A percentile compares a stretch with the other conserved stretches of the same genome.
Conservation (phyloP, 2,329 filamentous ascomycete species). For the Fusarium drepaniforme region DNA sequence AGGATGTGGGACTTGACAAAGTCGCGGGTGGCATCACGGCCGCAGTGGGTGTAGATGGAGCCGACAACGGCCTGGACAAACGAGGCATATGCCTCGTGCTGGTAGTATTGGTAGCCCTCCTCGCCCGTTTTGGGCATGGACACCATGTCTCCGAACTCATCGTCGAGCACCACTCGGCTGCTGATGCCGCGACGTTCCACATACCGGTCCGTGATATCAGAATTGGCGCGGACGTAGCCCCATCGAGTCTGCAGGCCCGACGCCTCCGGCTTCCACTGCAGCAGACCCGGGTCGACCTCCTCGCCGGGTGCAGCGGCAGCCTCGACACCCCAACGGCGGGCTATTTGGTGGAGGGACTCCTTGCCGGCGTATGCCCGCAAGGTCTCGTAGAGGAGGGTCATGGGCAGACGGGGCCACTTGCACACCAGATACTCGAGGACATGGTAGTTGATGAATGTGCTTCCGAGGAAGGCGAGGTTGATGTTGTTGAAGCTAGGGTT, state of each 20-base stretch:
- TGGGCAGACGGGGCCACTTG: constrained; percentile 90
- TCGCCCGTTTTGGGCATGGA: constrained; percentile 39
- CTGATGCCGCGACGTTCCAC: constrained; percentile 76
- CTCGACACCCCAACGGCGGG: constrained; percentile 92
- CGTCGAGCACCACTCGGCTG: constrained; percentile 83
- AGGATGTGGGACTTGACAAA: constrained; percentile 91
- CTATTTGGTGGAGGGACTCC: constrained; percentile 78
- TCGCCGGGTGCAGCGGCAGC: constrained; percentile 85
- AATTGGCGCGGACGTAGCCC: constrained; percentile 66
- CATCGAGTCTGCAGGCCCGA: constrained; percentile 60
- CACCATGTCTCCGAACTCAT: constrained; percentile 81
- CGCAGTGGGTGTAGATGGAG: constrained; percentile 86
- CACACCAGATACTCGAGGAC: constrained; percentile 88
- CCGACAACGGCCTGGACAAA: constrained; percentile 89
- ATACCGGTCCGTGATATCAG: constrained; percentile 54
- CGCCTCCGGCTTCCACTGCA: constrained; percentile 78
- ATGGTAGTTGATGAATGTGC: constrained; percentile 88
- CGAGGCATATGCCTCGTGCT: constrained; percentile 77
- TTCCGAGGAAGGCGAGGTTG: constrained; percentile 83
- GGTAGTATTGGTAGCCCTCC: constrained; percentile 72
- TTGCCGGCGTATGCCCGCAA: constrained; percentile 87
- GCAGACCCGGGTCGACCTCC: constrained; percentile 90
- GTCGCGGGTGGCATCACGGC: constrained; percentile 79
- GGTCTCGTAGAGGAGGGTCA: constrained; percentile 87
- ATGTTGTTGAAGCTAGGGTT: constrained; percentile 89